phyloP scores from a whole-genome alignment of 2,329 filamentous ascomycete species.

The Colletotrichum trifolii region DNA sequence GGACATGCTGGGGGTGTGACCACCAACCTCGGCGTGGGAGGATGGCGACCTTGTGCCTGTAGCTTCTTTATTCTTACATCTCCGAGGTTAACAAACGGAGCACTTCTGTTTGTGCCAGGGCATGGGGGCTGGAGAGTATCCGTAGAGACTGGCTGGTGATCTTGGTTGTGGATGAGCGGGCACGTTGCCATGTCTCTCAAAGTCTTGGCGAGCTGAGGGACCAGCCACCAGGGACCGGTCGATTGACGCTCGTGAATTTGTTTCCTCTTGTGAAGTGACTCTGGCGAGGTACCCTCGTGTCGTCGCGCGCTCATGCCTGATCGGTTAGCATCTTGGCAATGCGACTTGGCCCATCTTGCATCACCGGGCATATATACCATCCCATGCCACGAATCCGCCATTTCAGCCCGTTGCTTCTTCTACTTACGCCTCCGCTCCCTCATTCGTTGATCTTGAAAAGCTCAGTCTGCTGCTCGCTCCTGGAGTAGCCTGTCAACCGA shows the following conservation, averaged over 20 bases:
- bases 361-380: no score
- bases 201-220: constrained; percentile 22
- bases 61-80: neutral
- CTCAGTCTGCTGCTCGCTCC: no score
- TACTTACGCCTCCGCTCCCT: neutral
- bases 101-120: neutral
- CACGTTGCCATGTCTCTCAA: constrained; percentile 13
- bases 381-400: no score
- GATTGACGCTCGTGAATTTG: neutral
- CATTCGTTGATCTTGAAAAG: neutral
- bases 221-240: constrained; percentile 1
- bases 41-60: neutral
- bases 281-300: neutral
- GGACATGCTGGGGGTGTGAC: neutral
- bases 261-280: constrained; percentile 14
- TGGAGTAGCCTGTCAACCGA: neutral
- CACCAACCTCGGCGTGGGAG: constrained; percentile 3
- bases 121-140: no score
- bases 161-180: neutral
- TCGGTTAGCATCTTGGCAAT: no score
- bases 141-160: no score
- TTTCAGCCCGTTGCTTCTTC: neutral
- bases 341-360: no score
- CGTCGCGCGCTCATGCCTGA: no score
- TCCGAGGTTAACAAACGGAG: constrained; percentile 6